phyloP scores from a whole-genome alignment of 805 yeast genomes.

The Suhomyces prunicola region DNA sequence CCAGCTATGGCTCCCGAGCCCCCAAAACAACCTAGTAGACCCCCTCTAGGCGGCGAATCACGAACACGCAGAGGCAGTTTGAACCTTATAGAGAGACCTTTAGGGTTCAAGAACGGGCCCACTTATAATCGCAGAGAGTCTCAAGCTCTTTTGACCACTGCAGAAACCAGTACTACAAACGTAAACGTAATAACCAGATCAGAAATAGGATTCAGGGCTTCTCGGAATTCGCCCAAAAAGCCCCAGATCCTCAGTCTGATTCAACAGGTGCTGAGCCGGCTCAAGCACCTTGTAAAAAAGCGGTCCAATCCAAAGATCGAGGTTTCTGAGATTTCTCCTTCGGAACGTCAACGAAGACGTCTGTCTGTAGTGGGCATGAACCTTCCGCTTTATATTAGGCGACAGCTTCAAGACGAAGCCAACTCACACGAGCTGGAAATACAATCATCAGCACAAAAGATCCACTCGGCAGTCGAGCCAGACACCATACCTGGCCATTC shows the following conservation, averaged over 20 bases:
- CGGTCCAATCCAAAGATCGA: neutral
- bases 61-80: neutral
- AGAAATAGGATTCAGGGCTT: slow-evolving; percentile 9
- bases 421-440: neutral
- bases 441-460: neutral
- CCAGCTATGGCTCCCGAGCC: neutral
- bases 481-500: neutral
- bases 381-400: slow-evolving; percentile 33
- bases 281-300: slow-evolving; percentile 10
- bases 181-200: slow-evolving; percentile 34
- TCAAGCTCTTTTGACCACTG: slow-evolving; percentile 22
- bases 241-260: slow-evolving; percentile 5
- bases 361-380: slow-evolving; percentile 34
- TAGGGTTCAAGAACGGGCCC: neutral
- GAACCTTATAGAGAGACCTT: neutral
- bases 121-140: neutral
- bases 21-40: neutral
- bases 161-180: slow-evolving; percentile 27
- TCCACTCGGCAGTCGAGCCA: neutral
- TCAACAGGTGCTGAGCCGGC: slow-evolving; percentile 12
- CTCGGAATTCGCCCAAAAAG: neutral
- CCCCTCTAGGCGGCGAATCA: neutral
- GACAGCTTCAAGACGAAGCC: slow-evolving; percentile 16
- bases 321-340: neutral
- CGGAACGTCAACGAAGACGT: slow-evolving; percentile 17